phyloP scores from a whole-genome alignment of 441 rosid genomes.

The Pelargonium australe region DNA sequence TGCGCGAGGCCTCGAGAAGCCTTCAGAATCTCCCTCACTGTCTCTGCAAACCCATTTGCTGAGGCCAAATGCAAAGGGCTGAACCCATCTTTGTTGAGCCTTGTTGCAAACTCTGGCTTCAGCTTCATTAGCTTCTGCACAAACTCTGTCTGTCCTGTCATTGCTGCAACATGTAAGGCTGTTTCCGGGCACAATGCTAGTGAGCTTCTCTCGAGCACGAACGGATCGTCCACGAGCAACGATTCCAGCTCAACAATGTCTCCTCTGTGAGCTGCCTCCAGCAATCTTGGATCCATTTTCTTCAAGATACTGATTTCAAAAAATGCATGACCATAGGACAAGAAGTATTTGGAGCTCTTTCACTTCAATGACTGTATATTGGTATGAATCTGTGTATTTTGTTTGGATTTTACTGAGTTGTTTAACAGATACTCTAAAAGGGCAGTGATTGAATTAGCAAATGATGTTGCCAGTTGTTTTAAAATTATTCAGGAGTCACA shows the following conservation, averaged over 20 bases:
- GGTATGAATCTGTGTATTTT: not conserved
- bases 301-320: not conserved
- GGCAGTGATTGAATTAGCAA: not conserved
- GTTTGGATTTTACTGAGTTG: not conserved
- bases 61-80: conserved; percentile 34
- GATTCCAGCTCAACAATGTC: conserved; percentile 15
- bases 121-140: conserved; percentile 15
- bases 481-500: conserved; percentile 3
- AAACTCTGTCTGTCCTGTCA: conserved; percentile 26
- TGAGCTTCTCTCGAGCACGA: conserved; percentile 23
- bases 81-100: conserved; percentile 25
- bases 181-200: conserved; percentile 17
- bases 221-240: conserved; percentile 27
- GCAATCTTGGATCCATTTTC: conserved; percentile 18
- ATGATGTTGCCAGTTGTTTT: conserved; percentile 8
- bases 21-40: conserved; percentile 21
- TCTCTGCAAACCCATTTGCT: conserved; percentile 20
- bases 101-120: conserved; percentile 24
- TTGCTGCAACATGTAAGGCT: conserved; percentile 28
- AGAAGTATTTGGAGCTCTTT: not conserved
- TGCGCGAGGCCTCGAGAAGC: conserved; percentile 16
- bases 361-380: not conserved
- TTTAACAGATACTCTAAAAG: not conserved
- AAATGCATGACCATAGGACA: not conserved
- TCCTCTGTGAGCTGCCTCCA: conserved; percentile 28